Percentiles rank a stretch among this genome's conserved stretches.
These are phyloP conservation scores for Hondaea fermentalgiana DNA, from an alignment of 108 stramenopile species.

Conservation along the genomic window DNA sequence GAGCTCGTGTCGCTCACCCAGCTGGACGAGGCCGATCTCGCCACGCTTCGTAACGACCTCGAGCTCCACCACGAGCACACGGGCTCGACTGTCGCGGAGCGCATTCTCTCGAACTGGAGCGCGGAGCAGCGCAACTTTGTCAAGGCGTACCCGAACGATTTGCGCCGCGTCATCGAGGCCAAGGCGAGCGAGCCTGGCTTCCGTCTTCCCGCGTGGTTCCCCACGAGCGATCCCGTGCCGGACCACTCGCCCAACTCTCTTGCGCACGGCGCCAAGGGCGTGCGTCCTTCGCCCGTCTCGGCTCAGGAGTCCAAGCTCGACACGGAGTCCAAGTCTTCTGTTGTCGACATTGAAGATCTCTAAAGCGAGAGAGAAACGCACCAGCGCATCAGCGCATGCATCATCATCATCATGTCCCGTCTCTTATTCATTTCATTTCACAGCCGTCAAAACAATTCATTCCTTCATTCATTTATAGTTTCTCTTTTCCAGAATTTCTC, in stretches of 20 bases:
- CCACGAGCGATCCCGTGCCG: not conserved
- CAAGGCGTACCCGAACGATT: conserved; percentile 8
- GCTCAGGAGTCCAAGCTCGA: no score
- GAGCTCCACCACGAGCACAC: not conserved
- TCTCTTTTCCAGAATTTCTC: no score
- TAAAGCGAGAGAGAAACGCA: not conserved
- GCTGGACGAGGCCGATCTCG: not conserved
- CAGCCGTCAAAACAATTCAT: not conserved
- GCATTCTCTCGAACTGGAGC: not conserved
- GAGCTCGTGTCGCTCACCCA: not conserved
- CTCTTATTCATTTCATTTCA: not conserved
- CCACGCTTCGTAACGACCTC: not conserved
- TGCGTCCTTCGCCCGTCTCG: no score
- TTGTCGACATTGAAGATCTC: not conserved
- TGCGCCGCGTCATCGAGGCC: not conserved
- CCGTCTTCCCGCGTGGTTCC: not conserved
- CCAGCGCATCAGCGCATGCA: not conserved
- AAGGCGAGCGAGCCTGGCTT: not conserved
- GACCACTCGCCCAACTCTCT: not conserved
- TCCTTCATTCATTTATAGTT: no score
- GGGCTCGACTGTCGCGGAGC: not conserved
- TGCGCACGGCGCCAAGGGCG: no score
- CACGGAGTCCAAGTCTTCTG: not conserved
- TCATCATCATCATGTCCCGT: not conserved
- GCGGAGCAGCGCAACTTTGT: not conserved